Evolutionary conservation across 306 rosid genomes (phyloP), one percentile per base, ranked within the genome.

Genomic region (Lathyrus oleraceus): DNA sequence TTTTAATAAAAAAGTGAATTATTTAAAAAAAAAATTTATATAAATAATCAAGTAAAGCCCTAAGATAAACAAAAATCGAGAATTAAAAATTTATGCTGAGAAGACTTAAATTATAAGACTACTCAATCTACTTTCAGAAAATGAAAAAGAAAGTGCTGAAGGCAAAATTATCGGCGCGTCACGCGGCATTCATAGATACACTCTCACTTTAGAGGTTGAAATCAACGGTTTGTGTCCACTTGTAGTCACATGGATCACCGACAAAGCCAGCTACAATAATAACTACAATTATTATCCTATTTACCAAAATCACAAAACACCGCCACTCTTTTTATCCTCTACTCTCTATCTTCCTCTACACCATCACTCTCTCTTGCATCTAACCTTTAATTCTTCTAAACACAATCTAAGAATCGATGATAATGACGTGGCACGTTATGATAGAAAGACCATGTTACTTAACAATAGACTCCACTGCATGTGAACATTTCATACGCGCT

Each of bases 161-260:
- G 20, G 43, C 69, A 53, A 58, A 72, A 76, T 67, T 45, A 13
- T n/a, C 61, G 85, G 81, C 85, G 65, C 1, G 56, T 53, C 42
- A 72, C 65, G 76, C 81, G 85, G 73, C n/a, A 27, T 17, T 38
- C 60, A 51, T 64, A 49, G 45, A 61, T 52, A 0, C 44, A 48
- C 15, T 2, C 5, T 42, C 47, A 4, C 42, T 15, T 25, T 54
- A 53, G 23, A 16, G 19, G 5, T 5, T 10, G 2, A 23, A 2
- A 43, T 8, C 16, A 42, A 71, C 49, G 49, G 70, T 69, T 72
- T 64, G 57, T 44, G 43, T 65, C 20, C 70, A 39, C 1, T 48
- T 14, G 11, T 19, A 12, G 23, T 71, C 74, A 79, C 86, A 82
- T 82, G 83, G 0, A 44, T 28, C 83, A 74, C 86, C 86, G 81